Evolutionary conservation across 257 asterid genomes (phyloP), one percentile per base, ranked within the genome.

Genomic region (Lithospermum erythrorhizon): DNA sequence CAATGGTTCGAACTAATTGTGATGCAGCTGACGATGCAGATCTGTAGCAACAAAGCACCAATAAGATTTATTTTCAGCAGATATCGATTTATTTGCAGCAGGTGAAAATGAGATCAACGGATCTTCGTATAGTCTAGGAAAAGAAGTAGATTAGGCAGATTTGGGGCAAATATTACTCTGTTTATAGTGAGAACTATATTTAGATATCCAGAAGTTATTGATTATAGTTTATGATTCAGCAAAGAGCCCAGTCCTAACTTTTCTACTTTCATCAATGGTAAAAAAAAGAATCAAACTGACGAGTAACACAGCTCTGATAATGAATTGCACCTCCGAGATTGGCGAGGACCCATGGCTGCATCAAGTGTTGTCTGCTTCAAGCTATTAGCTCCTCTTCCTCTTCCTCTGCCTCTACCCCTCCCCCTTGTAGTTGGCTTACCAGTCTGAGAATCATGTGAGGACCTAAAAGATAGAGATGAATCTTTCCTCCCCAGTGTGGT

Each of bases 301-400:
- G 52, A 49, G 20, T 30, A 48, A 20, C n/a, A 17, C 29, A 62
- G 37, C 59, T 48, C 53, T 35, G 65, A 27, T 30, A n/a, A 23
- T 29, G 15, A n/a, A 52, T 11, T 41, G 57, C 27, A 88, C 98
- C 96, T 88, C 68, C 80, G 96, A 60, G 98, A 86, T 20, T 69
- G 94, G 63, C 89, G 94, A 66, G 80, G 77, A 35, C 88, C 89
- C 80, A 84, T 17, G 76, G 88, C 66, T n/a, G 84, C 68, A 59
- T 91, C 98, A 68, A 91, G 84, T 19, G 96, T 88, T 65, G 96
- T 86, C 80, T 91, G 98, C 87, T 88, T 88, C 73, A 86, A 68
- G 69, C 79, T 74, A 70, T 49, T 71, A 49, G 95, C 70, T 48
- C 73, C 79, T 78, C 94, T 81, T 71, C 96, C 97, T 73, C 90